A percentile compares a stretch with the other conserved stretches of the same genome.
Evolutionary conservation across 2,329 filamentous ascomycete genomes (phyloP).

Genomic region (Ophiostoma ips): DNA sequence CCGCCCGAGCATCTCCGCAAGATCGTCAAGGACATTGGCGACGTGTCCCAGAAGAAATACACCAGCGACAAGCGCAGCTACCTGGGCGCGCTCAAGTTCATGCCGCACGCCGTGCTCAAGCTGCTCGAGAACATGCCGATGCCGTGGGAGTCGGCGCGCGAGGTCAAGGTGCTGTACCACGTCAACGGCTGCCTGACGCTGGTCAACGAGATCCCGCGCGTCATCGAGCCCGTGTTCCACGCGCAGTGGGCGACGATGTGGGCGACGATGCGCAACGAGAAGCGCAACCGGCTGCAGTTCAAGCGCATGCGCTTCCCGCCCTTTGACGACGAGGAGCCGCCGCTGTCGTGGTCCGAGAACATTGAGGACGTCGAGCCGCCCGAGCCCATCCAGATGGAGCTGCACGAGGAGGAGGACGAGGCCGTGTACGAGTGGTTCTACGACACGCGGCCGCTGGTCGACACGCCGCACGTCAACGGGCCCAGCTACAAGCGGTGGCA

Average conservation of each 20-base stretch:
- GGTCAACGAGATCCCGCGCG: slow-evolving; percentile 90
- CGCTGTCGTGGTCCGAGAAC: slow-evolving; percentile 95
- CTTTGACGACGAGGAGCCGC: slow-evolving; percentile 96
- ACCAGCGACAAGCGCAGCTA: slow-evolving; percentile 98
- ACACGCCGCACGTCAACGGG: slow-evolving; percentile 88
- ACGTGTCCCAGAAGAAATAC: slow-evolving; percentile 99
- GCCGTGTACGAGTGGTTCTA: slow-evolving; percentile 97
- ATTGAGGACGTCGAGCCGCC: slow-evolving; percentile 96
- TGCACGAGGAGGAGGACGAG: slow-evolving; percentile 84
- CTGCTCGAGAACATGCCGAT: slow-evolving; percentile 98
- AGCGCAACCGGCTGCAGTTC: slow-evolving; percentile 89
- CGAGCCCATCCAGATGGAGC: slow-evolving; percentile 96
- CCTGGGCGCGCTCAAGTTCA: slow-evolving; percentile 92
- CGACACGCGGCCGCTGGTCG: slow-evolving; percentile 77
- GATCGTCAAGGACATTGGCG: slow-evolving; percentile 95
- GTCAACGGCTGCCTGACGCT: slow-evolving; percentile 94
- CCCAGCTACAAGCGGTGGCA: slow-evolving; percentile 97
- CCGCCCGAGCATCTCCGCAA: slow-evolving; percentile 96
- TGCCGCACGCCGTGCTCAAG: slow-evolving; percentile 97
- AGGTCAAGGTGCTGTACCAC: slow-evolving; percentile 96
- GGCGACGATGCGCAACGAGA: slow-evolving; percentile 95
- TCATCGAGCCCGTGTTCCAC: slow-evolving; percentile 95
- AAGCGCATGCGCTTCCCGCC: slow-evolving; percentile 98
- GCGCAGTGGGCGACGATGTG: slow-evolving; percentile 99
- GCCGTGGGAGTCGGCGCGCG: slow-evolving; percentile 93